Base-by-base conservation (phyloP, 805 yeast genomes). In the Starmerella vaccinii region DNA sequence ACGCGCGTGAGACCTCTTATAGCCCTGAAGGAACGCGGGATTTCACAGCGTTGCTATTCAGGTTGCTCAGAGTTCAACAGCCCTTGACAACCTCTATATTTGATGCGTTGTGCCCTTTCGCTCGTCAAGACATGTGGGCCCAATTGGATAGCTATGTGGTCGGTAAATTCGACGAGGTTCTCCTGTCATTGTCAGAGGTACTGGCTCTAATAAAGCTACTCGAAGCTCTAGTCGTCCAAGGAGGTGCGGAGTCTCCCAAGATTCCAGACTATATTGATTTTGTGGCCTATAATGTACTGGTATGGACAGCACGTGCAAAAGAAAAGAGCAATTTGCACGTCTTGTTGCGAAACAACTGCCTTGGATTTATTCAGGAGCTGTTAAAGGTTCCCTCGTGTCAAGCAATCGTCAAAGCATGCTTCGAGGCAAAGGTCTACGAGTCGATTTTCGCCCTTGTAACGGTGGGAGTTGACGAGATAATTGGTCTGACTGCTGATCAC, bases 251-350 rank as follows among this genome's bases (percentile, higher is more conserved):
- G 33, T 19, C 49, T 1, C 15, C 23, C 10, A 34, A 45, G 4
- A 6, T 53, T 16, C 34, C 30, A 7, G 58, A 47, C 2, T 90
- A 89, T 59, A 63, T 84, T 49, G 90, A 86, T 48, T 87, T 77
- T 58, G 63, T 88, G 13, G 61, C 84, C n/a, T 67, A 74, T 12
- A 84, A 82, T 39, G 77, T 88, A 0, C 77, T 88, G 56, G 75
- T 77, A 23, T 68, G 84, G 2, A 8, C 63, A 18, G 44, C 76
- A 4, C 62, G 62, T 26, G 61, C 72, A 12, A 53, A 68, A 29
- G 67, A 59, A 16, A 60, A 52, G 0, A 74, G 74, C 15, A 70
- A 66, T 46, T 52, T 65, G 9, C 63, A 71, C 1, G 7, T 26
- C 4, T 27, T 35, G 4, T 58, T 89, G 10, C 89, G 84, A 59